A percentile compares a stretch with the other conserved stretches of the same genome.
phyloP scores from a whole-genome alignment of 306 rosid genomes.

The Herpetospermum pedunculosum region DNA sequence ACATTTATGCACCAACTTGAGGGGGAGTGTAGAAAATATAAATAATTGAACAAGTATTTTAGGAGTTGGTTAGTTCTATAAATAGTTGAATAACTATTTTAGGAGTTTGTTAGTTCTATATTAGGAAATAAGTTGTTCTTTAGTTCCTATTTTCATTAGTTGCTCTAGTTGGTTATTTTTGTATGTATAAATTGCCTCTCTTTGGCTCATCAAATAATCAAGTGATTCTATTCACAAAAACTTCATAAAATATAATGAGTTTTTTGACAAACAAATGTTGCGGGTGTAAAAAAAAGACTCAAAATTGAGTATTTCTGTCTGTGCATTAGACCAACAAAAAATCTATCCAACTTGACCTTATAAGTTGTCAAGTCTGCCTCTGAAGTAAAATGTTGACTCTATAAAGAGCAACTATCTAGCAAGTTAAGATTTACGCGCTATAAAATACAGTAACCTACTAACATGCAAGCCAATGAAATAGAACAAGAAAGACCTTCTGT shows the following conservation, averaged over 20 bases:
- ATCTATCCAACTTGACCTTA: not conserved
- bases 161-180: no score
- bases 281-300: not conserved
- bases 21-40: no score
- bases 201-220: no score
- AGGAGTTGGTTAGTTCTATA: no score
- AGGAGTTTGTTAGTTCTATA: no score
- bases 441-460: not conserved
- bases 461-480: not conserved
- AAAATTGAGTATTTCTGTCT: not conserved
- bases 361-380: not conserved
- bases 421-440: not conserved
- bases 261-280: not conserved
- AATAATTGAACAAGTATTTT: no score
- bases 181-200: no score
- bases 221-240: no score
- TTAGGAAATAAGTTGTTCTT: no score
- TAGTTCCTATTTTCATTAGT: no score
- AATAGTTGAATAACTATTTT: no score
- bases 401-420: not conserved
- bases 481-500: conserved; percentile 48
- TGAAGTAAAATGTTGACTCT: not conserved
- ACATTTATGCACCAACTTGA: no score
- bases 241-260: not conserved
- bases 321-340: not conserved